Evolutionary conservation across 2,329 filamentous ascomycete genomes (phyloP), one percentile per base, ranked within the genome.

Genomic region (Lecanicillium sp.): DNA sequence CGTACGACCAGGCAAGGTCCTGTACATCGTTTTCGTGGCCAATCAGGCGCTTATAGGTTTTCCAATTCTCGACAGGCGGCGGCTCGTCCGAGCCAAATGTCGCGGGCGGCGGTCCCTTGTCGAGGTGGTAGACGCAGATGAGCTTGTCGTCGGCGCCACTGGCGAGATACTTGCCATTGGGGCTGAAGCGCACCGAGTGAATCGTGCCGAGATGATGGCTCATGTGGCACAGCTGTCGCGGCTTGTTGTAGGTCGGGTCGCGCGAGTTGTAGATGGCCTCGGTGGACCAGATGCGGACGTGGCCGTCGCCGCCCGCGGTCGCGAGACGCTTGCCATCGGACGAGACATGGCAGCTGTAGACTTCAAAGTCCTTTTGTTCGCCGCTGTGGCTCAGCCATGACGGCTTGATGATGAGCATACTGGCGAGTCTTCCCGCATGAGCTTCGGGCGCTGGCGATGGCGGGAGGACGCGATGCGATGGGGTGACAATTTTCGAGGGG

Each of bases 21-120:
- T 98, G 93, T 5, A 98, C 90, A 69, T 98, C 93, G 62, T 97
- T 98, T 61, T 98, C 93, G 64, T 98, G 94, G 14, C 93, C 94
- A 51, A 96, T 93, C 44, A 98, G 73, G 54, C 93, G 84, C 62
- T 89, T 87, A 60, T 90, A 86, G 19, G 95, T 95, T 67, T 95
- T 90, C 93, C 93, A 98, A 60, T 96, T 97, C 74, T 98, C 93
- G 39, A 95, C 86, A 0, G 91, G 90, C 3, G 91, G 89, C 24
- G 89, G 82, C 63, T 97, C 93, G 65, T 90, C 93, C 43, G 86
- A 81, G 81, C 89, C 90, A 65, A 95, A 95, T 9, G 87, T 85
- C 9, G 86, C 79, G 44, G 85, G 78, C 59, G 90, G 87, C 20
- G 87, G 82, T 61, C 84, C 87, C 49, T 86, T 80, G 67, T 97